phyloP scores from a whole-genome alignment of 1,284 basidiomycete genomes.

The Amylostereum areolatum region DNA sequence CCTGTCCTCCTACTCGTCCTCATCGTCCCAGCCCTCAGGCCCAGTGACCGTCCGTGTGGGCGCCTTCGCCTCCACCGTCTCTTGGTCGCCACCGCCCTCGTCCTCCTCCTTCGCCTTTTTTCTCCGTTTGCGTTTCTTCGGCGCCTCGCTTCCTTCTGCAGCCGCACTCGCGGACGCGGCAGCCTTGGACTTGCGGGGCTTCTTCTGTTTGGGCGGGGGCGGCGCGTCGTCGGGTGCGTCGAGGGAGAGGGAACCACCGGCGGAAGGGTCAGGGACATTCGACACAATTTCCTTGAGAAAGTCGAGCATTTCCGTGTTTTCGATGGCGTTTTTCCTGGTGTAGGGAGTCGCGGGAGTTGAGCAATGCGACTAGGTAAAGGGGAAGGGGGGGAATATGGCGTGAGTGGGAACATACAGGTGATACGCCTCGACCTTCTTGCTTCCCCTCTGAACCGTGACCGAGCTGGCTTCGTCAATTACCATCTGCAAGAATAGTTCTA shows the following conservation, averaged over 20 bases:
- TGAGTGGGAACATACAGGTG: constrained; percentile 77
- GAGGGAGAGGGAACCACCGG: constrained; percentile 69
- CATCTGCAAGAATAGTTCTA: constrained; percentile 89
- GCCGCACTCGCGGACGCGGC: constrained; percentile 24
- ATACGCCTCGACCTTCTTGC: constrained; percentile 90
- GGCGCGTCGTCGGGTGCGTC: constrained; percentile 44
- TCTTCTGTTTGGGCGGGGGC: constrained; percentile 43
- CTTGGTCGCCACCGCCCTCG: constrained; percentile 13
- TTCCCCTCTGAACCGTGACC: constrained; percentile 76
- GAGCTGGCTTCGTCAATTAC: constrained; percentile 83
- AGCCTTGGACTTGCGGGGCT: constrained; percentile 48
- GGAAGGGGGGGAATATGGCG: constrained; percentile 1
- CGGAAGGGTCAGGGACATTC: constrained; percentile 82
- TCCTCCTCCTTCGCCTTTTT: constrained; percentile 20
- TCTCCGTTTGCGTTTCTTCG: constrained; percentile 21
- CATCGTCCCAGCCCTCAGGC: constrained; percentile 11
- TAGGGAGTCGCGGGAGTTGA: constrained; percentile 4
- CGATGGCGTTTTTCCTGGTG: constrained; percentile 87
- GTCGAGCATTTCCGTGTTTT: constrained; percentile 86
- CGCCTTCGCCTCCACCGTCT: constrained; percentile 8
- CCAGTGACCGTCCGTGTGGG: neutral
- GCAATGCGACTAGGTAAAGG: neutral
- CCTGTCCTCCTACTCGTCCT: constrained; percentile 11
- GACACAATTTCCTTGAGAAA: constrained; percentile 96
- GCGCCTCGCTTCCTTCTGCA: constrained; percentile 4